Conservation (phyloP, 768 basidiomycete species). For the Leccinum longicurvipes region DNA sequence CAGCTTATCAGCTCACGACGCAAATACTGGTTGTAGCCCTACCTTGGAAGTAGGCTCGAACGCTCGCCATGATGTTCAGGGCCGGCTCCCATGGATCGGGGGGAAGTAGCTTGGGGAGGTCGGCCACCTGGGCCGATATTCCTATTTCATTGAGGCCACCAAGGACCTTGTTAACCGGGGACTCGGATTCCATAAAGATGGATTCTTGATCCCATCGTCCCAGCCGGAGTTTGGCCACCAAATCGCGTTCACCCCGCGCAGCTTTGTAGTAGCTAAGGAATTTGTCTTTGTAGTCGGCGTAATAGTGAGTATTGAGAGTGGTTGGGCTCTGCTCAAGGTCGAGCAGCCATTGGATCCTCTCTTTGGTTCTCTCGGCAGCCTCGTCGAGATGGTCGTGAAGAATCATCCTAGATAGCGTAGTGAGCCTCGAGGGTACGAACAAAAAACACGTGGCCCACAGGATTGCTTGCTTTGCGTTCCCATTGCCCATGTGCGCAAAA, state of each 20-base stretch:
- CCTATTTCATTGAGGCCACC: constrained; percentile 15
- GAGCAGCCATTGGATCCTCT: constrained; percentile 47
- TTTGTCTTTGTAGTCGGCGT: constrained; percentile 46
- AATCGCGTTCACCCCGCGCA: constrained; percentile 5
- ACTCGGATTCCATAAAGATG: no score
- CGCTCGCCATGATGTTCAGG: constrained; percentile 65
- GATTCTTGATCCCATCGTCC: neutral
- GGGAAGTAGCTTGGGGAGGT: constrained; percentile 49
- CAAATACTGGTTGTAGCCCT: neutral
- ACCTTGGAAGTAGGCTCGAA: constrained; percentile 77
- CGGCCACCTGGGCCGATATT: constrained; percentile 36
- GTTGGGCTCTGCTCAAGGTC: constrained; percentile 47
- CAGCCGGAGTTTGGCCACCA: constrained; percentile 7
- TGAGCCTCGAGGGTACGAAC: neutral
- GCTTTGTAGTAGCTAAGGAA: constrained; percentile 50
- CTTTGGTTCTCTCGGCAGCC: constrained; percentile 38
- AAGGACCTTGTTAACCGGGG: constrained; percentile 31
- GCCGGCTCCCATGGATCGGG: constrained; percentile 53
- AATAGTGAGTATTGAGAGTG: constrained; percentile 52
- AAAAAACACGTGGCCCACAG: constrained; percentile 30
- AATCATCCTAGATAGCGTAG: constrained; percentile 38
- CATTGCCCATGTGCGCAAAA: constrained; percentile 52
- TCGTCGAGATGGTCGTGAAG: constrained; percentile 49
- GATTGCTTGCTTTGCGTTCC: constrained; percentile 48
- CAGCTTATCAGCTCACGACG: neutral